phyloP scores from a whole-genome alignment of 1,284 basidiomycete genomes.

The Sparassis latifolia region DNA sequence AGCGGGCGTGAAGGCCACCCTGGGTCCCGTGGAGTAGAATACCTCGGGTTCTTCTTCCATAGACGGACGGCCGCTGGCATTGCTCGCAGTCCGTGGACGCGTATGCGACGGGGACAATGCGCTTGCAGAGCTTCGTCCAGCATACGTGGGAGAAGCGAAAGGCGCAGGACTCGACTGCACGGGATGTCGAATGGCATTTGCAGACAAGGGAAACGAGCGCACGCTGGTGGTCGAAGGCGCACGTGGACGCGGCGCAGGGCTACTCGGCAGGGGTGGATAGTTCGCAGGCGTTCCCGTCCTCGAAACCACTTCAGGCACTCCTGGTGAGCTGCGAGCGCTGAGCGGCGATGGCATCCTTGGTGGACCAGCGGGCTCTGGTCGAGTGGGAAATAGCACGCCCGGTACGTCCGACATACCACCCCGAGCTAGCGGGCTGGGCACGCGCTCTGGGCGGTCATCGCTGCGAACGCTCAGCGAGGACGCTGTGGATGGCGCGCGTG shows the following conservation, averaged over 20 bases:
- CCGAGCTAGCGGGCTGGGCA: constrained; percentile 9
- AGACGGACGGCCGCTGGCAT: constrained; percentile 10
- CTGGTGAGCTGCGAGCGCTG: constrained; percentile 3
- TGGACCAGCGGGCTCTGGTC: constrained; percentile 11
- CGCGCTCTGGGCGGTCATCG: constrained; percentile 10
- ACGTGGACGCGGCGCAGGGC: constrained; percentile 11
- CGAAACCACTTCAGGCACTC: constrained; percentile 8
- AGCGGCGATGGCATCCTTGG: constrained; percentile 8
- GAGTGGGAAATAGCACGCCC: constrained; percentile 10
- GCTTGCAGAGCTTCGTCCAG: not conserved
- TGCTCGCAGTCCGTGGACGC: constrained; percentile 20
- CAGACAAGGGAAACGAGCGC: constrained; percentile 8
- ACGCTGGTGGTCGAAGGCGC: constrained; percentile 16
- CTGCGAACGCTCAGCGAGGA: constrained; percentile 11
- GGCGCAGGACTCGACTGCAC: constrained; percentile 17
- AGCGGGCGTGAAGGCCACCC: not conserved
- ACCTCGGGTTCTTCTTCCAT: constrained; percentile 14
- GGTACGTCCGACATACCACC: constrained; percentile 8
- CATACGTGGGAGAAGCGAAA: constrained; percentile 6
- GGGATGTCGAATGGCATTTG: constrained; percentile 15
- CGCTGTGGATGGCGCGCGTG: constrained; percentile 17
- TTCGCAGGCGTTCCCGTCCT: no score
- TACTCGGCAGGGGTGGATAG: constrained; percentile 1
- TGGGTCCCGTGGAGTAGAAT: constrained; percentile 18
- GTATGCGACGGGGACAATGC: constrained; percentile 3